These are phyloP conservation scores for Candida peoriensis DNA, from an alignment of 805 yeast genomes.

Conservation along the genomic window DNA sequence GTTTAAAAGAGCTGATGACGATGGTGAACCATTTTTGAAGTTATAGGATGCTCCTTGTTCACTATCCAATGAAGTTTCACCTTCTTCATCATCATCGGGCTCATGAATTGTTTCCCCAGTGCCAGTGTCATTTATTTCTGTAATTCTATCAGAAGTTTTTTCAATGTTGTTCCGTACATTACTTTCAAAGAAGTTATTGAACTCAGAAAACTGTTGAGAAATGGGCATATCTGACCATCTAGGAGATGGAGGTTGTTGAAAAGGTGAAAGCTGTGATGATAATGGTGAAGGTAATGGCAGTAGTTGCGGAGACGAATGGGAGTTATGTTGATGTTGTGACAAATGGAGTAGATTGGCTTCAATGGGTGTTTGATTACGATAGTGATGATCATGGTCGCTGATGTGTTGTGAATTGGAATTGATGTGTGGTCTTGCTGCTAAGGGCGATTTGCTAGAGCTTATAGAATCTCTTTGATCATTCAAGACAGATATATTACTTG, in stretches of 20 bases:
- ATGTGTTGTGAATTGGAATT: background rate
- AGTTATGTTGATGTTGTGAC: constrained; percentile 7
- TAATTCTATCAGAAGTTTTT: constrained; percentile 14
- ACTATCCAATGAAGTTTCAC: constrained; percentile 2
- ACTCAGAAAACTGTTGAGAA: constrained; percentile 15
- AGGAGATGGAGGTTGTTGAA: constrained; percentile 4
- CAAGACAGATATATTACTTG: no score
- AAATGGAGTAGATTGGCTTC: constrained; percentile 17
- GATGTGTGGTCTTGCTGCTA: background rate
- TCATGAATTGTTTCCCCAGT: background rate
- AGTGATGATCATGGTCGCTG: constrained; percentile 5
- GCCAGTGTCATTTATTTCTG: constrained; percentile 8
- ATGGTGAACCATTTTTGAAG: background rate
- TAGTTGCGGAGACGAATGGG: constrained; percentile 8
- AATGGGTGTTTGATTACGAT: constrained; percentile 19
- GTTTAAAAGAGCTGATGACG: background rate
- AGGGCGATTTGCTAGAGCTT: background rate
- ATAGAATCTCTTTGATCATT: no score
- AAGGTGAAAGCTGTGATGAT: background rate
- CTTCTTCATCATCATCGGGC: constrained; percentile 1
- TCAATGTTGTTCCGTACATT: constrained; percentile 17
- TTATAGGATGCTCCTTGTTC: background rate
- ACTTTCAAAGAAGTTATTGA: constrained; percentile 22
- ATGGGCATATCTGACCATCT: constrained; percentile 14
- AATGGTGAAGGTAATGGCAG: constrained; percentile 3